A percentile compares a stretch with the other conserved stretches of the same genome.
Conservation (phyloP, 2,329 filamentous ascomycete species). For the Sclerotinia subarctica region DNA sequence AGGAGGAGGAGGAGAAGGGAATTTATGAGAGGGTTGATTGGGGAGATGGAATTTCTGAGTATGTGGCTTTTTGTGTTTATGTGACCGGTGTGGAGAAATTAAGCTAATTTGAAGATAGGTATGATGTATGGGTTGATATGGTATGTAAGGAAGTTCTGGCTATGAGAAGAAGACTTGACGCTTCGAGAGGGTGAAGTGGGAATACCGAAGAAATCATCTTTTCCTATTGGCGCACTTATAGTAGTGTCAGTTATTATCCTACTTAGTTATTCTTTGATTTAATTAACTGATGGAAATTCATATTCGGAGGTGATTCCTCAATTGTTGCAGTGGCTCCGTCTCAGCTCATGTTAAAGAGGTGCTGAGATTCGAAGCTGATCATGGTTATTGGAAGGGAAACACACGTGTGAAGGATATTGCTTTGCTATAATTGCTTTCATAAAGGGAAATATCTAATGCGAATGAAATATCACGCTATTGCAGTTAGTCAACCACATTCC, state of each 20-base stretch:
- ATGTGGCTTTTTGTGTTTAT: not conserved
- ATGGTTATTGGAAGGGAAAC: not conserved
- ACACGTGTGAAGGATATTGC: too few species aligned
- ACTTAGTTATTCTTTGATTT: not conserved
- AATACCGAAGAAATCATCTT: not conserved
- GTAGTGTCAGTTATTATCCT: not conserved
- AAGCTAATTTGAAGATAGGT: not conserved
- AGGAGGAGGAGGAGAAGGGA: not conserved
- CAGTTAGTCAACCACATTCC: too few species aligned
- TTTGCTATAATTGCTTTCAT: not conserved
- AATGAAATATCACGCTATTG: not conserved
- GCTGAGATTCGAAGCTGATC: not conserved
- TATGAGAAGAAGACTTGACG: constrained; percentile 14
- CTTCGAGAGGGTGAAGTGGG: not conserved
- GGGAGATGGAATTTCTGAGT: constrained; percentile 4
- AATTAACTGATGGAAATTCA: not conserved
- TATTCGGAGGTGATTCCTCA: not conserved
- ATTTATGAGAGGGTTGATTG: constrained; percentile 7
- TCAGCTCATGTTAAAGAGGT: too few species aligned
- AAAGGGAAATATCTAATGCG: not conserved
- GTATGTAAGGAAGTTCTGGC: constrained; percentile 13
- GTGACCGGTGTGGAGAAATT: too few species aligned
- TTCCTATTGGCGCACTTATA: not conserved
- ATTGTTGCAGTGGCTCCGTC: not conserved
- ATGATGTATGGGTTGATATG: constrained; percentile 15